Evolutionary conservation across 2,329 filamentous ascomycete species (phyloP).

Genomic region (Aspergillus japonicus): DNA sequence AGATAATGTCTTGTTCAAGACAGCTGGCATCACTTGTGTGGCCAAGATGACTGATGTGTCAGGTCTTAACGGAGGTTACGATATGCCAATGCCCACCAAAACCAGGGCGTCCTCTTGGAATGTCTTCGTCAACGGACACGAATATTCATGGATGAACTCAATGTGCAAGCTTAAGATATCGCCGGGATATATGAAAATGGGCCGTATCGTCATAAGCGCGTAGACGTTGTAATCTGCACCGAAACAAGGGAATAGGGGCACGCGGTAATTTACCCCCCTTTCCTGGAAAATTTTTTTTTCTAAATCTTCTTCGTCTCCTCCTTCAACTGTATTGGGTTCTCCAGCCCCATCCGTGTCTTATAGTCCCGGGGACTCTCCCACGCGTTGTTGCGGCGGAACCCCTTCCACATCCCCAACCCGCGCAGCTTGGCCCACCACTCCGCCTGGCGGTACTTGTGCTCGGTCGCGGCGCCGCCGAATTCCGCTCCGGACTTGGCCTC

Average conservation of each 20-base stretch:
- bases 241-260: slow-evolving; percentile 1
- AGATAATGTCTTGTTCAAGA: neutral
- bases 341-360: slow-evolving; percentile 62
- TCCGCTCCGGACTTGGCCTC: slow-evolving; percentile 88
- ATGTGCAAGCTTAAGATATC: neutral
- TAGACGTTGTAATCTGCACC: neutral
- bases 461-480: slow-evolving; percentile 69
- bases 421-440: slow-evolving; percentile 61
- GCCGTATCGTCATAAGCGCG: slow-evolving; percentile 1
- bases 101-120: neutral
- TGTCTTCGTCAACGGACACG: neutral
- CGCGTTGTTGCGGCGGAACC: slow-evolving; percentile 49
- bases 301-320: slow-evolving; percentile 16
- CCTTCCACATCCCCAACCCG: slow-evolving; percentile 72
- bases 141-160: neutral
- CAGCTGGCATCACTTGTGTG: neutral
- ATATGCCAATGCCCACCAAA: neutral
- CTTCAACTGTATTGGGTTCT: slow-evolving; percentile 26
- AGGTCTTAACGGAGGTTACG: slow-evolving; percentile 4
- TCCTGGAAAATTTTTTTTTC: neutral
- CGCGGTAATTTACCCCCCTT: neutral
- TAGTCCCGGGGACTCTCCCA: slow-evolving; percentile 86
- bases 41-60: neutral
- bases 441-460: slow-evolving; percentile 47
- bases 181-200: neutral